These are phyloP conservation scores for Euphorbia corollata DNA, from an alignment of 441 rosid genomes.

Conservation along the genomic window DNA sequence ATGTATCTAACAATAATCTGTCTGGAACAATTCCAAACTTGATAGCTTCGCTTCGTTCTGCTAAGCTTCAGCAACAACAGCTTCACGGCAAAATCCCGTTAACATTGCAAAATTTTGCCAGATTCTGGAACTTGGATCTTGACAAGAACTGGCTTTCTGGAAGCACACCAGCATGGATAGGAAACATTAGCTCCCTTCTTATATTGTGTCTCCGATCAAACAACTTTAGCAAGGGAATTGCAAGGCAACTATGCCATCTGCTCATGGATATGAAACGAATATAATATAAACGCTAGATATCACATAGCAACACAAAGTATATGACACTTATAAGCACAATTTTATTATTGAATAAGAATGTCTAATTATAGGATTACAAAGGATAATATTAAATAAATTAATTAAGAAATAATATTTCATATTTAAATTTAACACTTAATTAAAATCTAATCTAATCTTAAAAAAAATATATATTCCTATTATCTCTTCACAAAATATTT, in stretches of 20 bases:
- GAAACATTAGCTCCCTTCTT: conserved; percentile 5
- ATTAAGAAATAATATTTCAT: too few species aligned
- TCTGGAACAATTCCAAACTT: conserved; percentile 18
- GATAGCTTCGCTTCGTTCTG: conserved; percentile 10
- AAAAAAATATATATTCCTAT: too few species aligned
- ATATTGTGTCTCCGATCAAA: conserved; percentile 14
- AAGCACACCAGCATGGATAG: conserved; percentile 19
- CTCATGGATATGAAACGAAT: too few species aligned
- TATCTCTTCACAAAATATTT: too few species aligned
- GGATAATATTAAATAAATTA: too few species aligned
- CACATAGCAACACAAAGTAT: too few species aligned
- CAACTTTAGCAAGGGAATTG: conserved; percentile 9
- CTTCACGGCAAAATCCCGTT: conserved; percentile 13
- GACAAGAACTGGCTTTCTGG: conserved; percentile 17
- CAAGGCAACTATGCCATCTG: conserved; percentile 13
- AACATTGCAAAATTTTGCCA: conserved; percentile 14
- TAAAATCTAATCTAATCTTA: too few species aligned
- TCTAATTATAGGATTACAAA: too few species aligned
- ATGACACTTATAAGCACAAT: too few species aligned
- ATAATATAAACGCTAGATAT: too few species aligned
- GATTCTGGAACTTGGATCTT: conserved; percentile 16
- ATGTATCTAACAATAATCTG: conserved; percentile 20
- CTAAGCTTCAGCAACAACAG: conserved; percentile 18
- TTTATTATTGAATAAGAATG: too few species aligned
- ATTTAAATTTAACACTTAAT: too few species aligned